These are phyloP conservation scores for Leptographium radiaticola DNA, from an alignment of 2,329 filamentous ascomycete species.

Conservation along the genomic window DNA sequence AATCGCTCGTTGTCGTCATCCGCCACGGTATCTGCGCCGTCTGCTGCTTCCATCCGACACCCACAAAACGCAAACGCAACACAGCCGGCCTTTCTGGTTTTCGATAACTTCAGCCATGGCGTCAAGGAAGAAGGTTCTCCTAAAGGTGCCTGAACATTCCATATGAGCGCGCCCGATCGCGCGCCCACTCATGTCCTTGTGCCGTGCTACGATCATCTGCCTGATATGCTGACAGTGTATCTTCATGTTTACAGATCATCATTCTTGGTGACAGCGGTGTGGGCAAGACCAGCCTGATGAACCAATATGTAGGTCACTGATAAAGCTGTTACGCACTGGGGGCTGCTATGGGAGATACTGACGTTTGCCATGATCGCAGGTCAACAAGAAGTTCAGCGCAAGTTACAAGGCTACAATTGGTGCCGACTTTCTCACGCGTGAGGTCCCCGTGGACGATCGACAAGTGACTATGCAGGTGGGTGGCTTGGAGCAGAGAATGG, in stretches of 20 bases:
- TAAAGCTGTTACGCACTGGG: background rate
- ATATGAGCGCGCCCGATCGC: too few relatives aligned
- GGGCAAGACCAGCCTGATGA: constrained; percentile 99
- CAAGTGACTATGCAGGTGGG: constrained; percentile 83
- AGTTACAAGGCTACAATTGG: constrained; percentile 99
- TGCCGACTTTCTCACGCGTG: constrained; percentile 95
- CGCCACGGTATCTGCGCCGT: background rate
- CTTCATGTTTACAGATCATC: constrained; percentile 58
- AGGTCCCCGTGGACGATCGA: constrained; percentile 92
- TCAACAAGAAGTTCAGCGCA: constrained; percentile 99
- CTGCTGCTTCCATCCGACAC: background rate
- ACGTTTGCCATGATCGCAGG: constrained; percentile 36
- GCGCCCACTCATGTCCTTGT: background rate
- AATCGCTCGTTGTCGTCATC: constrained; percentile 2
- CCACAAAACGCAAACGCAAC: background rate
- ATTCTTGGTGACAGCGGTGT: constrained; percentile 98
- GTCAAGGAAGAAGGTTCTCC: constrained; percentile 77
- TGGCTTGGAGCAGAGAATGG: constrained; percentile 2
- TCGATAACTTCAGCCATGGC: constrained; percentile 40
- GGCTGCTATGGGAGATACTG: background rate
- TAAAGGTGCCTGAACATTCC: constrained; percentile 49
- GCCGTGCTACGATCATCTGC: constrained; percentile 5
- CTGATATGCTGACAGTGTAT: background rate
- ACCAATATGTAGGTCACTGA: constrained; percentile 82
- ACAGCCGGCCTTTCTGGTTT: background rate